Evolutionary conservation across 192 early-diverging fungal species (phyloP).

Genomic region (Haplosporangium gracile): DNA sequence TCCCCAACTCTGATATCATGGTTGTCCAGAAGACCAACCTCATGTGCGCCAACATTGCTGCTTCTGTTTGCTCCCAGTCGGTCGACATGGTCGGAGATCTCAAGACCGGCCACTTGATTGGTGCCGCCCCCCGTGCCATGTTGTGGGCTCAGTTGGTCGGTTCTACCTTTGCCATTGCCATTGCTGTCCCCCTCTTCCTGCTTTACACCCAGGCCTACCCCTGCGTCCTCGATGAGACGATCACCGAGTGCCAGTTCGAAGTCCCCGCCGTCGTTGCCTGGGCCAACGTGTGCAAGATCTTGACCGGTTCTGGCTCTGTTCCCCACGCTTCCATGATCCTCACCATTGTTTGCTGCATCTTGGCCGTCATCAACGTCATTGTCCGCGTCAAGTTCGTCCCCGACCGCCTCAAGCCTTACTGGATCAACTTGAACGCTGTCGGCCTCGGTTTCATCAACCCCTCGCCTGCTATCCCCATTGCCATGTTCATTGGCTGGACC

Average conservation of each 20-base stretch:
- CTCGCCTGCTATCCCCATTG: conserved; percentile 57
- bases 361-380: conserved; percentile 53
- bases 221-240: conserved; percentile 59
- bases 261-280: conserved; percentile 58
- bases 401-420: conserved; percentile 60
- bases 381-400: conserved; percentile 65
- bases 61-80: conserved; percentile 66
- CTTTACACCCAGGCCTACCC: conserved; percentile 76
- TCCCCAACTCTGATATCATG: conserved; percentile 54
- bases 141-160: conserved; percentile 75
- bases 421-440: conserved; percentile 70
- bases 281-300: conserved; percentile 58
- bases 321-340: conserved; percentile 57
- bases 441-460: conserved; percentile 69
- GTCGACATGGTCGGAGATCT: conserved; percentile 83
- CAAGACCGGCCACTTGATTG: conserved; percentile 76
- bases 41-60: conserved; percentile 72
- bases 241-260: conserved; percentile 57
- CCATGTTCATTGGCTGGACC: conserved; percentile 64
- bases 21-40: conserved; percentile 69
- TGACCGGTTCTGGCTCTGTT: conserved; percentile 59
- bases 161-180: conserved; percentile 68
- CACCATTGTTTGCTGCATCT: conserved; percentile 58
- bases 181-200: conserved; percentile 69
- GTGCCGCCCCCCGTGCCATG: conserved; percentile 75